Conservation (phyloP, 2,329 filamentous ascomycete species). For the Cyclaneusma minus region DNA sequence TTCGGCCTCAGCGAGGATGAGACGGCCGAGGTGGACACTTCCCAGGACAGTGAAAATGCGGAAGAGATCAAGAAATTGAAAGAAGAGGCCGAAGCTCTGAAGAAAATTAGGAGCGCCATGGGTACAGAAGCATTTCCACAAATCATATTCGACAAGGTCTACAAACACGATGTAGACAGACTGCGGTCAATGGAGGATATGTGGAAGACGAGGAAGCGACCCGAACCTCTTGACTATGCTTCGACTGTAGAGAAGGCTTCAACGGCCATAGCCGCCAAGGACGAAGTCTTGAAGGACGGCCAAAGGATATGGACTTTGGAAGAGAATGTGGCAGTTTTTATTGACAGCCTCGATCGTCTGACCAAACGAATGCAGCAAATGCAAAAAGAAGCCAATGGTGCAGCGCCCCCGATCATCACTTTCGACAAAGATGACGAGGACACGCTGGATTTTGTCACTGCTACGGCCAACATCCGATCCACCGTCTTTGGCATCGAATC, state of each 20-base stretch:
- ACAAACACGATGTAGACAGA: conserved; percentile 67
- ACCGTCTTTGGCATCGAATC: conserved; percentile 75
- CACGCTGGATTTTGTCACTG: conserved; percentile 85
- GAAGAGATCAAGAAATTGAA: conserved; percentile 78
- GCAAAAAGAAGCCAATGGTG: conserved; percentile 30
- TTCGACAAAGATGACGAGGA: conserved; percentile 98
- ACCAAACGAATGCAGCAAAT: conserved; percentile 56
- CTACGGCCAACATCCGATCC: conserved; percentile 80
- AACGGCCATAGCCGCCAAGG: conserved; percentile 29
- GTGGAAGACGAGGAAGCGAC: conserved; percentile 76
- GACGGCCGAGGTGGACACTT: conserved; percentile 61
- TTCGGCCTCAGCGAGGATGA: conserved; percentile 88
- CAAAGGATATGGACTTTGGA: conserved; percentile 68
- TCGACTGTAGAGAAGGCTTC: conserved; percentile 36
- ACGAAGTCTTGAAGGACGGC: conserved; percentile 44
- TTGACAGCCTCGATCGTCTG: conserved; percentile 64
- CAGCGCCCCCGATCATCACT: conserved; percentile 49
- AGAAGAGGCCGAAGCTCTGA: conserved; percentile 69
- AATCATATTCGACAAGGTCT: conserved; percentile 87
- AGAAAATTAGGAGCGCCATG: conserved; percentile 67
- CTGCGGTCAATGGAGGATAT: conserved; percentile 82
- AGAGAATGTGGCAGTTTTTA: conserved; percentile 78
- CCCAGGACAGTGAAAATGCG: conserved; percentile 67
- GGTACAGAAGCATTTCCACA: conserved; percentile 63
- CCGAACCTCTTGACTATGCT: conserved; percentile 58